Evolutionary conservation across 2,329 filamentous ascomycete genomes (phyloP).

Genomic region (Nemania bipapillata): DNA sequence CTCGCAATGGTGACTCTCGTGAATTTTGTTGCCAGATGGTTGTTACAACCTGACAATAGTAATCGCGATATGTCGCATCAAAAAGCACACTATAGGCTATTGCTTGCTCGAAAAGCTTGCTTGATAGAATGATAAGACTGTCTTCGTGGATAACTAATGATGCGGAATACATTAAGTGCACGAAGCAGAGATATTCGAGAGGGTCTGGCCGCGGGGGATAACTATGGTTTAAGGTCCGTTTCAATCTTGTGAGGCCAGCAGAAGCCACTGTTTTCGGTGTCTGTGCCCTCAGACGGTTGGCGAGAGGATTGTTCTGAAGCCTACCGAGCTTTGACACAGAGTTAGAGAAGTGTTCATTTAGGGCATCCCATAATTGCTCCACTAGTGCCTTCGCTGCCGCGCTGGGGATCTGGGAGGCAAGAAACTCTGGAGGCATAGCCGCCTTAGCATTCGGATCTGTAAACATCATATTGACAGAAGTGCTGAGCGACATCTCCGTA

Average conservation of each 20-base stretch:
- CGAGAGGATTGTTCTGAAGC: conserved; percentile 57
- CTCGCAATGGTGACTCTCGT: conserved; percentile 45
- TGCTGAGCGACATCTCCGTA: conserved; percentile 52
- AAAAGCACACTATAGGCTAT: conserved; percentile 58
- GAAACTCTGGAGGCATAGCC: conserved; percentile 39
- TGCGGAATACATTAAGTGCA: conserved; percentile 64
- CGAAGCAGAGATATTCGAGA: conserved; percentile 61
- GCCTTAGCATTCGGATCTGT: conserved; percentile 47
- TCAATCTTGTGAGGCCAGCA: conserved; percentile 58
- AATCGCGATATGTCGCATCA: conserved; percentile 50
- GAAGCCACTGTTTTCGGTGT: conserved; percentile 54
- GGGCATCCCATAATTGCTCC: conserved; percentile 57
- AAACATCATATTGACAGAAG: conserved; percentile 54
- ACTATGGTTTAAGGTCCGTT: conserved; percentile 55
- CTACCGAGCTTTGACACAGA: conserved; percentile 59
- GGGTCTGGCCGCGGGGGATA: conserved; percentile 51
- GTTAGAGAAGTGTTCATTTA: conserved; percentile 59
- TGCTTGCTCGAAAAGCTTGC: conserved; percentile 60
- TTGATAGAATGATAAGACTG: conserved; percentile 52
- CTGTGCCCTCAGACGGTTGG: conserved; percentile 55
- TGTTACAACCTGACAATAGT: conserved; percentile 59
- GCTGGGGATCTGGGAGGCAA: conserved; percentile 40
- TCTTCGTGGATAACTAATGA: conserved; percentile 60
- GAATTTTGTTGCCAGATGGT: conserved; percentile 62
- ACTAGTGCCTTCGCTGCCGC: conserved; percentile 56